Conservation (phyloP, 495 filamentous ascomycete genomes). For the Usnea hakonensis region DNA sequence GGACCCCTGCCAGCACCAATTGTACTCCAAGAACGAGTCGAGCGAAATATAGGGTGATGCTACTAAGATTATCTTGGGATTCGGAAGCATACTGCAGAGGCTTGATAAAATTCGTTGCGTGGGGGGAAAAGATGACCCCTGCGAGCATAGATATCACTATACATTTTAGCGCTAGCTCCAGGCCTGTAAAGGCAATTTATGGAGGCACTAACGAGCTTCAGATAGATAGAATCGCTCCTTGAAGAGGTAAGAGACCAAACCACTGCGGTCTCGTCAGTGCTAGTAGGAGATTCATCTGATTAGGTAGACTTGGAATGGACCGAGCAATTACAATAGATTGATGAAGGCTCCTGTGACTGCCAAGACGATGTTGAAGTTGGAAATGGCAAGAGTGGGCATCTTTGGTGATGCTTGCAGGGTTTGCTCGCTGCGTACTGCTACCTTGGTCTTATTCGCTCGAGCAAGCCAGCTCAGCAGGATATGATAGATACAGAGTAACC, state of each 20-base stretch:
- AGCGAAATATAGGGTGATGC: conserved; percentile 73
- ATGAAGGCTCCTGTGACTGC: conserved; percentile 81
- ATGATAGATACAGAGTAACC: not conserved
- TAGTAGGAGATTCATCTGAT: not conserved
- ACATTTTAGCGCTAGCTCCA: not conserved
- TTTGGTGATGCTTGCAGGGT: not conserved
- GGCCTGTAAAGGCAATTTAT: not conserved
- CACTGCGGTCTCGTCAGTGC: conserved; percentile 25
- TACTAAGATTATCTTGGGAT: conserved; percentile 48
- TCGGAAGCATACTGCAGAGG: conserved; percentile 70
- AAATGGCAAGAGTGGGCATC: conserved; percentile 73
- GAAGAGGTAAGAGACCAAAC: conserved; percentile 77
- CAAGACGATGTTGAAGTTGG: conserved; percentile 81
- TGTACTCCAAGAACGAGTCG: conserved; percentile 87
- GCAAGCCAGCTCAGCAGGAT: not conserved
- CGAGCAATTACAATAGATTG: conserved; percentile 50
- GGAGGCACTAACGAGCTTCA: conserved; percentile 49
- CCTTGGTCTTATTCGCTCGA: not conserved
- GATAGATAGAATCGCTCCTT: conserved; percentile 90
- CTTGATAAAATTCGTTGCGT: conserved; percentile 67
- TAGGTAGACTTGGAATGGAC: not conserved
- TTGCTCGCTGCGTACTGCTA: not conserved
- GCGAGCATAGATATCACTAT: conserved; percentile 68
- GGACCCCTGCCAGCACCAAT: conserved; percentile 80
- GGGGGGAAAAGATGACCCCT: conserved; percentile 63